Conservation (phyloP, 2,329 filamentous ascomycete genomes). For the Talaromyces sp. region DNA sequence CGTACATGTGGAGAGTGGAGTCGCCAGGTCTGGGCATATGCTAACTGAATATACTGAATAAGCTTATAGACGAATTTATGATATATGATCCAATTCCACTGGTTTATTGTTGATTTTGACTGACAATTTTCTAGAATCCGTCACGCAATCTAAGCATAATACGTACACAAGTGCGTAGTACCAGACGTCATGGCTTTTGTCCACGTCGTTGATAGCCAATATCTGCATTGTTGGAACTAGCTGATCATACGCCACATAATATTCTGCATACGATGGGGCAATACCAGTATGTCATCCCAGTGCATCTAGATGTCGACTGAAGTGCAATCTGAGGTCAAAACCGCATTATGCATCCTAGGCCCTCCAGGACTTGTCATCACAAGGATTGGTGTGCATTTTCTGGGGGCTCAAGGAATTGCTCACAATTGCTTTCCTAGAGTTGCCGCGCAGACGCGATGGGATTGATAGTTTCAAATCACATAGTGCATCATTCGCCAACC, state of each 20-base stretch:
- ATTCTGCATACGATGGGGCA: neutral
- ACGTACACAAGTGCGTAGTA: neutral
- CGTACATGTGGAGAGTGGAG: neutral
- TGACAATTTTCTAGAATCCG: neutral
- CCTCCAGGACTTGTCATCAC: conserved; percentile 11
- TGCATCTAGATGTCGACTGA: neutral
- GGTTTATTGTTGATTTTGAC: neutral
- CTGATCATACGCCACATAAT: neutral
- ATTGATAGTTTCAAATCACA: conserved; percentile 21
- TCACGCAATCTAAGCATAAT: neutral
- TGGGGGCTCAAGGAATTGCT: neutral
- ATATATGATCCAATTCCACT: neutral
- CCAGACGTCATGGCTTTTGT: neutral
- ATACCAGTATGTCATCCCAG: neutral
- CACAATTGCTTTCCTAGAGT: conserved; percentile 22
- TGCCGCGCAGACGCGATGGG: conserved; percentile 20
- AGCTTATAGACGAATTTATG: neutral
- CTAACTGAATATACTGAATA: neutral
- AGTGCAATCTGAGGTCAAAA: neutral
- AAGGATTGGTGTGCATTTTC: conserved; percentile 4
- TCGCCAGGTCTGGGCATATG: neutral
- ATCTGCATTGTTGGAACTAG: neutral
- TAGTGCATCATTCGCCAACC: conserved; percentile 24
- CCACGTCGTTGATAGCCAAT: neutral
- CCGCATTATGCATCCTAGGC: conserved; percentile 1